Evolutionary conservation across 2,329 filamentous ascomycete genomes (phyloP).

Genomic region (Diaporthe ilicicola): DNA sequence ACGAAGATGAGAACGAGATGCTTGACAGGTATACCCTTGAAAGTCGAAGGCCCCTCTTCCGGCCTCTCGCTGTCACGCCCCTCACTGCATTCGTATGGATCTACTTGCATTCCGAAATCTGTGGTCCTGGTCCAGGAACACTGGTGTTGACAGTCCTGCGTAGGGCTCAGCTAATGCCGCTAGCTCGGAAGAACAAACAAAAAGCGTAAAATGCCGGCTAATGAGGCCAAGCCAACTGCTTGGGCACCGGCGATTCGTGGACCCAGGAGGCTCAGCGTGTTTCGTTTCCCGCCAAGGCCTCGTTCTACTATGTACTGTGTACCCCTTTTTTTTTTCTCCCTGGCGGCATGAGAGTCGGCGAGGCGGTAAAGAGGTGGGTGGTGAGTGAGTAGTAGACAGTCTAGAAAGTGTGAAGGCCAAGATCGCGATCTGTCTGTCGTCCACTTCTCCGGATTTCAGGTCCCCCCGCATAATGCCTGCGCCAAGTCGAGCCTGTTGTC

Average conservation of each 20-base stretch:
- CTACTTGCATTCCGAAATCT: neutral
- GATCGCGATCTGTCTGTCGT: constrained; percentile 7
- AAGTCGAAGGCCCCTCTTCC: neutral
- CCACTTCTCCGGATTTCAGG: constrained; percentile 12
- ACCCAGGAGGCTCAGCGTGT: constrained; percentile 10
- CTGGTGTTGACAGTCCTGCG: neutral
- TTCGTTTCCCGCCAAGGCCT: constrained; percentile 15
- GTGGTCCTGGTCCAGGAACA: neutral
- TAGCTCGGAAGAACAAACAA: constrained; percentile 9
- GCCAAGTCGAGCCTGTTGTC: constrained; percentile 11
- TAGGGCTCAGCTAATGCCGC: constrained; percentile 24
- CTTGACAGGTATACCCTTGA: neutral
- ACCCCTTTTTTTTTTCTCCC: neutral
- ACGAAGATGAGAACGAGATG: neutral
- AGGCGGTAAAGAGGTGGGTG: neutral
- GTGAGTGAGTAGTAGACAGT: neutral
- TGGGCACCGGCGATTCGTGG: constrained; percentile 10
- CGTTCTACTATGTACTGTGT: neutral
- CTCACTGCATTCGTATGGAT: neutral
- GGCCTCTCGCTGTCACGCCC: constrained; percentile 2
- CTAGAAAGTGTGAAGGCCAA: neutral
- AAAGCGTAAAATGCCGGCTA: constrained; percentile 22
- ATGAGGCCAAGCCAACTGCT: constrained; percentile 23
- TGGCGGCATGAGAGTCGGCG: neutral
- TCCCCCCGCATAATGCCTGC: neutral